Evolutionary conservation across 1,284 basidiomycete genomes (phyloP), one percentile per base, ranked within the genome.

Genomic region (Ceratobasidium sp.): DNA sequence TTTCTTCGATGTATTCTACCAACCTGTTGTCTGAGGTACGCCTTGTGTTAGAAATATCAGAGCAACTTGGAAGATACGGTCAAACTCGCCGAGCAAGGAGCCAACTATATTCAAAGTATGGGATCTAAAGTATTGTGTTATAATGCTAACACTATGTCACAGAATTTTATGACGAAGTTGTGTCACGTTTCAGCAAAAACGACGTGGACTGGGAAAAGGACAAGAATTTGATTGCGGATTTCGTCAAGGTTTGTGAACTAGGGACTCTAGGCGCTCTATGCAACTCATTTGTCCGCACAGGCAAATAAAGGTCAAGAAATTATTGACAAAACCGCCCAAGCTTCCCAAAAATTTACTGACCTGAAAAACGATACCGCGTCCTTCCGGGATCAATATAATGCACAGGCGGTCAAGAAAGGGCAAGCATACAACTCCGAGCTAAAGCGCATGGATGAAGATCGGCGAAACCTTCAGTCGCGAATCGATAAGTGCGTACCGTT

Each of bases 191-290:
- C 14, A n/a, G n/a, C n/a, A n/a, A n/a, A n/a, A n/a, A n/a, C n/a
- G n/a, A n/a, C n/a, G n/a, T n/a, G n/a, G n/a, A 30, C 18, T 55
- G 52, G 52, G 52, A 55, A 23, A 55, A 55, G 28, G 52, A 55
- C n/a, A 55, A 55, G 28, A 34, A 55, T 16, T 32, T 55, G 52
- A 55, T 55, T 18, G 52, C 52, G 10, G 52, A 55, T 16, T 55
- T 55, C 30, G 52, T 34, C 28, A 55, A 55, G 52, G 52, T 55
- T 12, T 14, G 5, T 21, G 36, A 23, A 53, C 14, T 3, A 14
- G 5, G 14, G 16, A 16, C 28, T 4, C 4, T 16, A 12, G 3
- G 5, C 28, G 28, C 8, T 14, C 4, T 30, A 28, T 53, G 18
- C 34, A 16, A 55, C 28, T 3, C 30, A 30, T 6, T 32, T 3